phyloP scores from a whole-genome alignment of 371 early-diverging fungal species.

The Umbelopsis sp. region DNA sequence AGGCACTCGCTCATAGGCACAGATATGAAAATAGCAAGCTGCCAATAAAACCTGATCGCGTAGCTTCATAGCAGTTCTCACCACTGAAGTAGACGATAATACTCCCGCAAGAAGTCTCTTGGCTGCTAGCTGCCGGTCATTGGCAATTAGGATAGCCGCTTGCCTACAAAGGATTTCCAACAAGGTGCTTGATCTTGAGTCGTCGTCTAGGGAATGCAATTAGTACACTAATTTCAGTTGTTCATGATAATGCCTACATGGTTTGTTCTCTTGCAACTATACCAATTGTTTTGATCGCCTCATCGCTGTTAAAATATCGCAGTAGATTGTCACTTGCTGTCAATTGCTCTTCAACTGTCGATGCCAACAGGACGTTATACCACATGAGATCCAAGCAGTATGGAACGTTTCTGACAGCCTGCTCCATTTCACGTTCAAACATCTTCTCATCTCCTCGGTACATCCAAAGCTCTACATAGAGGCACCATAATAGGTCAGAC shows the following conservation, averaged over 20 bases:
- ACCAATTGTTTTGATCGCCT: slow-evolving; percentile 1
- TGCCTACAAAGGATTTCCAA: slow-evolving; percentile 11
- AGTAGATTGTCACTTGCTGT: background rate
- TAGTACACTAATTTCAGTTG: background rate
- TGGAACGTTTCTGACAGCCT: background rate
- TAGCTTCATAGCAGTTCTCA: slow-evolving; percentile 6
- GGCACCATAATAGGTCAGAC: background rate
- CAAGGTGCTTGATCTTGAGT: background rate
- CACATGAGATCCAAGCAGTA: slow-evolving; percentile 7
- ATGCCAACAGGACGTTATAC: background rate
- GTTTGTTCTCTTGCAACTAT: slow-evolving; percentile 4
- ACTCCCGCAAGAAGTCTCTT: slow-evolving; percentile 9
- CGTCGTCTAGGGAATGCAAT: background rate
- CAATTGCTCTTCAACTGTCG: background rate
- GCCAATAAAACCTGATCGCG: slow-evolving; percentile 12
- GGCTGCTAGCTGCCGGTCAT: background rate
- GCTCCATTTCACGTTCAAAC: slow-evolving; percentile 15
- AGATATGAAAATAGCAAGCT: slow-evolving; percentile 17
- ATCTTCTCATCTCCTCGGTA: slow-evolving; percentile 6
- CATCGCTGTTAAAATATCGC: background rate
- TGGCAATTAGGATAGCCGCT: slow-evolving; percentile 1
- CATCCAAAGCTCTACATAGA: slow-evolving; percentile 11
- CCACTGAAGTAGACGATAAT: slow-evolving; percentile 10
- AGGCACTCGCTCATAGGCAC: slow-evolving; percentile 9
- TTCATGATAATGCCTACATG: background rate